Base-by-base conservation (phyloP, 352 stramenopile species). In the Saprolegnia diclina region DNA sequence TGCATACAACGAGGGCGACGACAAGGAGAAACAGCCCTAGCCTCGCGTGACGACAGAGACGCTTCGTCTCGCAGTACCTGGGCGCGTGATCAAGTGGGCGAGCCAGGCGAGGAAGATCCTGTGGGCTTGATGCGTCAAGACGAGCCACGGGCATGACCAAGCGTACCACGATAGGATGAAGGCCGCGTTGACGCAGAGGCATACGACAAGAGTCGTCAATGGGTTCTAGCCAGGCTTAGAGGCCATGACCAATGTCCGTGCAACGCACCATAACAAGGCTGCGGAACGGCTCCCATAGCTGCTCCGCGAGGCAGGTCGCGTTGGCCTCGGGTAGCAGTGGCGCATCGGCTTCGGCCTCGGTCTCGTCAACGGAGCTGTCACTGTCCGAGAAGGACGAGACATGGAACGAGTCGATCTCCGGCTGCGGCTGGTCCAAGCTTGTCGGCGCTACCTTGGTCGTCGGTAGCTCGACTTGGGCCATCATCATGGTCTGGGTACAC, bases 1-100 rank as follows among this genome's bases (percentile, higher is more conserved):
- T 72, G 5, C 74, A 61, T 32, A 85, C 57, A 1, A 81, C 26
- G 4, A 64, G 50, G 0, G 79, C 48, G 7, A 76, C n/a, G 7
- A 94, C 71, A 24, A 77, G n/a, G 11, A 89, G 57, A 7, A 87
- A 50, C 5, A 91, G 57, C 13, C 86, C 86, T 68, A 57, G 46
- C 32, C 10, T 19, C 10, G 11, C 26, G 45, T 68, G 22, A 57
- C 64, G 9, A 13, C 26, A 14, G 1, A 5, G 14, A 35, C n/a
- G 38, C n/a, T 9, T 7, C 4, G 11, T 4, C 3, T 14, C 3
- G 24, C 52, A 59, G 16, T 55, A 68, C 62, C 62, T 18, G 62
- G 62, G 21, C 29, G n/a, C 7, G 62, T 68, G 44, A 68, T 56
- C 11, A 68, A 14, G 18, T 18, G 22, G 11, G 62, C 62, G 5